Percentiles rank a stretch among this genome's conserved stretches.
Evolutionary conservation across 331 rosid species (phyloP).

Genomic region (Dryas integrifolia): DNA sequence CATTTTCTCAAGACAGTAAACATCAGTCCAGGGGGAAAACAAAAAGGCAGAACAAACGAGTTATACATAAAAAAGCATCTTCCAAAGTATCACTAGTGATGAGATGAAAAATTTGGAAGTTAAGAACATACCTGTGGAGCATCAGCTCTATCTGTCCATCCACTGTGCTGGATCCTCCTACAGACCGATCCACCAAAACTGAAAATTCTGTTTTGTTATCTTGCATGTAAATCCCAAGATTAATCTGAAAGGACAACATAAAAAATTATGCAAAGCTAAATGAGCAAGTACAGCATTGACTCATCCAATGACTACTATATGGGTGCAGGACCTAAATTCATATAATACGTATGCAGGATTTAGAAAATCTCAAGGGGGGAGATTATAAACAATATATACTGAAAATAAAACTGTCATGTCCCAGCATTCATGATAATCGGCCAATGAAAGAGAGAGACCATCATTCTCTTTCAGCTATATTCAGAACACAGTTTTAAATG

Average conservation of each 20-base stretch:
- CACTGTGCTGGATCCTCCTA: conserved; percentile 41
- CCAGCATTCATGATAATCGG: background rate
- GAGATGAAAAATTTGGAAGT: background rate
- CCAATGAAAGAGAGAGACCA: background rate
- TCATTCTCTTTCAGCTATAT: background rate
- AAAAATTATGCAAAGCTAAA: background rate
- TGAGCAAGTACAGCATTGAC: background rate
- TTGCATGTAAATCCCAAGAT: conserved; percentile 52
- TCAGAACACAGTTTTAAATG: background rate
- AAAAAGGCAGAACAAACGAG: background rate
- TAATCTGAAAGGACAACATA: conserved; percentile 33
- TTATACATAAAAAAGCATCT: background rate
- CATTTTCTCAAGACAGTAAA: background rate
- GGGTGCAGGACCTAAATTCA: background rate
- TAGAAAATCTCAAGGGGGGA: background rate
- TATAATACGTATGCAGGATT: background rate
- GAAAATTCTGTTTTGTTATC: conserved; percentile 42
- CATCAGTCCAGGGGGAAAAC: background rate
- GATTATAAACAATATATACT: background rate
- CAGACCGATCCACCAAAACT: conserved; percentile 50
- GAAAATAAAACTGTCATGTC: background rate
- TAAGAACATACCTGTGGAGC: conserved; percentile 41
- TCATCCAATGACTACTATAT: background rate
- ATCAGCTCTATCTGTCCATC: conserved; percentile 48
- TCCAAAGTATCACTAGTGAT: background rate